Evolutionary conservation across 2,329 filamentous ascomycete genomes (phyloP), one percentile per base, ranked within the genome.

Genomic region (Cryphonectria parasitica): DNA sequence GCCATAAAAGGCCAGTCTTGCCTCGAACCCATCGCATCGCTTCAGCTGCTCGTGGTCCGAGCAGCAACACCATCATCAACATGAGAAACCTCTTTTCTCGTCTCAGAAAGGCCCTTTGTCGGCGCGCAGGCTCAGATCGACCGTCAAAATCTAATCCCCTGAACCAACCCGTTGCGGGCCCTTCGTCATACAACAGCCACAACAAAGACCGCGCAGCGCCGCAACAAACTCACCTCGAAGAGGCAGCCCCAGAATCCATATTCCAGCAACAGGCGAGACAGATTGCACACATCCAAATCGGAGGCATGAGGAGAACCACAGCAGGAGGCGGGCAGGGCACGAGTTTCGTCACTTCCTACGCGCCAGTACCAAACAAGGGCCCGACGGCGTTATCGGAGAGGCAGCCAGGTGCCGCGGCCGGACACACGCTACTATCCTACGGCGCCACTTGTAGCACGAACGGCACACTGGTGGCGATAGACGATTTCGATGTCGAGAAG

Each of bases 211-310:
- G 6, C 10, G 17, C 28, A 28, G 17, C 28, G 25, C 62, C 28
- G 25, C 62, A 22, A 69, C 71, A 11, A 22, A 54, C 74, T 61
- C 69, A 39, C 5, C 58, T n/a, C 25, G 39, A 41, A 28, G 31
- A 36, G 5, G 36, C 39, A 11, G 41, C 69, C 6, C 65, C 61
- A 34, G 36, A 65, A 36, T 45, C 68, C 3, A 34, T 36, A 1
- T 73, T 71, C 52, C 69, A 72, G 39, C 52, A 66, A 36, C 64
- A 69, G 15, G 69, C 69, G 19, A 62, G 49, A 19, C 41, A 70
- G 13, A 73, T 73, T 6, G 70, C 72, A 54, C 70, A 73, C 17
- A 54, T 69, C 17, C 72, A 66, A 17, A 67, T 72, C 17, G 67
- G 45, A n/a, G 70, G 69, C 54, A 68, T 71, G 69, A 63, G 64